A percentile compares a stretch with the other conserved stretches of the same genome.
Evolutionary conservation across 768 basidiomycete genomes (phyloP).

Genomic region (Russula earlei): DNA sequence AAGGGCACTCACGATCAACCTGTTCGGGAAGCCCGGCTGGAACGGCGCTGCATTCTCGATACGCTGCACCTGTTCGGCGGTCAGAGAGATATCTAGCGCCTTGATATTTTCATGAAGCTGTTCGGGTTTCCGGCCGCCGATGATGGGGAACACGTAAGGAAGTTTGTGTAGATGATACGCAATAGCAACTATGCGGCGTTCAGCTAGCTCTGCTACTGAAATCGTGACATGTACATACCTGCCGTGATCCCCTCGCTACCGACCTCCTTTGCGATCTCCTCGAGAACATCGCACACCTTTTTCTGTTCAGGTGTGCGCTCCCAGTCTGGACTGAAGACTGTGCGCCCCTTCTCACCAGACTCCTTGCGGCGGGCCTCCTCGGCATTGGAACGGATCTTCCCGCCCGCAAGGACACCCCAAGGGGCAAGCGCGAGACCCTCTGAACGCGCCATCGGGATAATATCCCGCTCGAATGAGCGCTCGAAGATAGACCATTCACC

Average conservation of each 20-base stretch:
- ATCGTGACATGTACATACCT: neutral
- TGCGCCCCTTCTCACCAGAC: constrained; percentile 31
- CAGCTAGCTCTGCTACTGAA: neutral
- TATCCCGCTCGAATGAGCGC: constrained; percentile 33
- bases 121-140: constrained; percentile 40
- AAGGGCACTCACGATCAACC: constrained; percentile 19
- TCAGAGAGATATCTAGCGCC: constrained; percentile 35
- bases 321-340: constrained; percentile 21
- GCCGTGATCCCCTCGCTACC: constrained; percentile 27
- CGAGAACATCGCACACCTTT: constrained; percentile 28
- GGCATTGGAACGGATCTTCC: constrained; percentile 32
- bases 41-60: constrained; percentile 33
- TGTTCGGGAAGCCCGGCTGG: constrained; percentile 33
- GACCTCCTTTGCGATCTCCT: constrained; percentile 33
- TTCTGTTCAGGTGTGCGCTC: constrained; percentile 29
- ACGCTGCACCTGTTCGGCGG: constrained; percentile 33
- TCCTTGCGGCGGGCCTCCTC: constrained; percentile 28
- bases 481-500: constrained; percentile 29
- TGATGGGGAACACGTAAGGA: constrained; percentile 37
- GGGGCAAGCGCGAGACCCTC: constrained; percentile 34
- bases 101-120: constrained; percentile 37
- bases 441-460: constrained; percentile 30
- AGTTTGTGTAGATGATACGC: constrained; percentile 42
- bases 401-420: constrained; percentile 33
- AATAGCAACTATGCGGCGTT: constrained; percentile 30